These are phyloP conservation scores for Dactylellina leptospora DNA, from an alignment of 2,329 filamentous ascomycete species.

Conservation along the genomic window DNA sequence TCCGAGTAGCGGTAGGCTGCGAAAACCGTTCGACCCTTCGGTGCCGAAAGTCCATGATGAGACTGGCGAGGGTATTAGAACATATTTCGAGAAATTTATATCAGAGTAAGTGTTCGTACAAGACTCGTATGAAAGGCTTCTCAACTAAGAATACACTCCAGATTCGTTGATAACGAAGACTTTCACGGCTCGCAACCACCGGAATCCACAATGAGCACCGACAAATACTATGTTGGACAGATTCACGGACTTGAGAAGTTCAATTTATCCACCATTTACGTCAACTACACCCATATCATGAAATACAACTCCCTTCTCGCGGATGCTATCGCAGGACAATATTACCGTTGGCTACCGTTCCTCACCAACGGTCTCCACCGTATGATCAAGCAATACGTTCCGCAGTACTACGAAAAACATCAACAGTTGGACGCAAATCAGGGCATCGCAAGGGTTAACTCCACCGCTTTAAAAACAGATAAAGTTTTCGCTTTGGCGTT, in stretches of 20 bases:
- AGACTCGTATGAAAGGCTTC: neutral
- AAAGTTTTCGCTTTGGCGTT: conserved; percentile 93
- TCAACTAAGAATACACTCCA: conserved; percentile 56
- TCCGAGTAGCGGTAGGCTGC: conserved; percentile 56
- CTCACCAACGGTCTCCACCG: conserved; percentile 88
- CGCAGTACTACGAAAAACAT: conserved; percentile 75
- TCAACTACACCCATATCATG: conserved; percentile 85
- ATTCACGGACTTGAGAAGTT: conserved; percentile 79
- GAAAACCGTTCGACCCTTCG: conserved; percentile 61
- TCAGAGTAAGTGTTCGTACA: conserved; percentile 68
- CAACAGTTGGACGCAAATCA: conserved; percentile 46
- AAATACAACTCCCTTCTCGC: conserved; percentile 77
- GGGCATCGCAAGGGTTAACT: conserved; percentile 69
- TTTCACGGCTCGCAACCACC: conserved; percentile 62
- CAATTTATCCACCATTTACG: conserved; percentile 82
- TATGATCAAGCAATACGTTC: conserved; percentile 92
- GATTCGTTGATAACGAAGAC: conserved; percentile 74
- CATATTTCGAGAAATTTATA: conserved; percentile 81
- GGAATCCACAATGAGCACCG: conserved; percentile 68
- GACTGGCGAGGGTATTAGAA: conserved; percentile 77
- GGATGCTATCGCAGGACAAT: conserved; percentile 84
- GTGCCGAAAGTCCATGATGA: conserved; percentile 79
- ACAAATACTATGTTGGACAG: conserved; percentile 85
- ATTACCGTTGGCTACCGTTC: conserved; percentile 94
- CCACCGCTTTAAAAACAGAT: conserved; percentile 74